Evolutionary conservation across 805 yeast species (phyloP).

Genomic region (Yueomyces sinensis): DNA sequence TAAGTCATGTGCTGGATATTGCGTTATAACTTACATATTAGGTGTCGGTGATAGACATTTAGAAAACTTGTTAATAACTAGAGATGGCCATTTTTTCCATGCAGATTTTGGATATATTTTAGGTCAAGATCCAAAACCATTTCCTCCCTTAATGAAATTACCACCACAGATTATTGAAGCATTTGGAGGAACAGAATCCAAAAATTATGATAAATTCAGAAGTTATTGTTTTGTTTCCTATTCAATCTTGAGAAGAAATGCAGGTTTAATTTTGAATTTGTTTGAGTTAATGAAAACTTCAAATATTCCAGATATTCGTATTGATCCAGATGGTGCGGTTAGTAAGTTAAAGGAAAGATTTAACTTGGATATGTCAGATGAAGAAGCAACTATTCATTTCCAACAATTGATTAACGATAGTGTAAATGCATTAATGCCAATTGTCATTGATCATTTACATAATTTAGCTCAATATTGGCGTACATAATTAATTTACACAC

Average conservation of each 20-base stretch:
- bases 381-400: slow-evolving; percentile 90
- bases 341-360: slow-evolving; percentile 90
- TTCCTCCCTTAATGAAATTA: slow-evolving; percentile 94
- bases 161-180: slow-evolving; percentile 97
- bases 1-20: slow-evolving; percentile 92
- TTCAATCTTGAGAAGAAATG: slow-evolving; percentile 77
- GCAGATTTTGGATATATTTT: slow-evolving; percentile 95
- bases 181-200: slow-evolving; percentile 86
- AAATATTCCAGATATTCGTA: slow-evolving; percentile 75
- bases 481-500: slow-evolving; percentile 31
- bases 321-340: slow-evolving; percentile 77
- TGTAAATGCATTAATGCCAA: slow-evolving; percentile 86
- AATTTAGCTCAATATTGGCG: slow-evolving; percentile 98
- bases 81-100: slow-evolving; percentile 86
- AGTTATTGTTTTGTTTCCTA: slow-evolving; percentile 92
- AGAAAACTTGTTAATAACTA: slow-evolving; percentile 73
- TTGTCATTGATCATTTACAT: slow-evolving; percentile 89
- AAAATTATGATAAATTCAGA: slow-evolving; percentile 74
- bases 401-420: slow-evolving; percentile 89
- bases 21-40: slow-evolving; percentile 84
- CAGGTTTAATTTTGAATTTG: slow-evolving; percentile 77
- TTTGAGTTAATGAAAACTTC: slow-evolving; percentile 92
- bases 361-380: slow-evolving; percentile 86
- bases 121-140: slow-evolving; percentile 96
- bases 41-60: slow-evolving; percentile 98